phyloP scores from a whole-genome alignment of 208 protist genomes.

The Phytomonas francai region DNA sequence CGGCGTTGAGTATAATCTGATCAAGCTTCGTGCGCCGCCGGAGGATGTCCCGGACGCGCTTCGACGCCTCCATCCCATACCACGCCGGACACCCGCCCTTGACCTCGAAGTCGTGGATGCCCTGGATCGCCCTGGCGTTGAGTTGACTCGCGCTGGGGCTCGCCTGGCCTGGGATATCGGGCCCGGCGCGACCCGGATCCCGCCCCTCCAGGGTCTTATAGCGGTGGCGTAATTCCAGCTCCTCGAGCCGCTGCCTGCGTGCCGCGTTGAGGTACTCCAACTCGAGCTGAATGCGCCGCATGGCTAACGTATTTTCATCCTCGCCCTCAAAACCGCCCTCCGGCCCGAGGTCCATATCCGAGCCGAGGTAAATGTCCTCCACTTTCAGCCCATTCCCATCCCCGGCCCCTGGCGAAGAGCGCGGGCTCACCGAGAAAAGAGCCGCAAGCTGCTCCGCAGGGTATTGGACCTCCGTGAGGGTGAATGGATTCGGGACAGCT shows the following conservation, averaged over 20 bases:
- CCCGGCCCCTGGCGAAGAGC: background rate
- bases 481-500: too few species aligned
- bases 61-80: constrained; percentile 69
- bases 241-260: constrained; percentile 38
- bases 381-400: constrained; percentile 9
- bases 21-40: constrained; percentile 34
- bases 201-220: constrained; percentile 16
- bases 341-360: background rate
- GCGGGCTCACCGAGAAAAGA: constrained; percentile 8
- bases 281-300: constrained; percentile 29
- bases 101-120: constrained; percentile 39
- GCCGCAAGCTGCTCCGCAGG: constrained; percentile 15
- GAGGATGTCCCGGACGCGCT: constrained; percentile 59
- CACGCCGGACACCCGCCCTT: constrained; percentile 39
- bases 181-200: background rate
- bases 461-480: too few species aligned
- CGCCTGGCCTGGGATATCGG: background rate
- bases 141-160: background rate
- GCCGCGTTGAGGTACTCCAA: constrained; percentile 41
- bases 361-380: constrained; percentile 21
- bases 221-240: constrained; percentile 34
- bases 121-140: background rate
- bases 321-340: background rate
- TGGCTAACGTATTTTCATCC: constrained; percentile 24
- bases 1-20: constrained; percentile 49